Percentiles rank a stretch among this genome's conserved stretches.
These are phyloP conservation scores for Trichoderma lentiforme DNA, from an alignment of 2,329 filamentous ascomycete genomes.

Conservation along the genomic window DNA sequence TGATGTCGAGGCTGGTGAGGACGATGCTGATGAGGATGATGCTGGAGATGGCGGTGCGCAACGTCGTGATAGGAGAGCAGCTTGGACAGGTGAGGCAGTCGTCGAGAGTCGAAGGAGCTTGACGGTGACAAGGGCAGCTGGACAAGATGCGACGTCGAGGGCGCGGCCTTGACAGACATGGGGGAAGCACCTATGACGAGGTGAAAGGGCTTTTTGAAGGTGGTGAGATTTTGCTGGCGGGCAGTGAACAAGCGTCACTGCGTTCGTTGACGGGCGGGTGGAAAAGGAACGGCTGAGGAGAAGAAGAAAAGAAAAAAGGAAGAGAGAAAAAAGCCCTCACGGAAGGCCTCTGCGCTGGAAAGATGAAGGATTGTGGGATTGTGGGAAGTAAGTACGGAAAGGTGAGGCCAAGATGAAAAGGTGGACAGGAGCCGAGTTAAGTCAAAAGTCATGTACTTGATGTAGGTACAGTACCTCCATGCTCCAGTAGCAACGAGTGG, in stretches of 20 bases:
- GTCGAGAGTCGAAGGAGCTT: slow-evolving; percentile 22
- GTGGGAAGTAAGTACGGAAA: background rate
- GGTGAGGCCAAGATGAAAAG: slow-evolving; percentile 12
- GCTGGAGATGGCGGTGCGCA: background rate
- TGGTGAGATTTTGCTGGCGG: background rate
- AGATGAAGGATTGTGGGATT: background rate
- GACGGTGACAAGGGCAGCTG: slow-evolving; percentile 24
- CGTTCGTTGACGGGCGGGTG: background rate
- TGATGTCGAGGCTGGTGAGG: background rate
- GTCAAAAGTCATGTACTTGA: background rate
- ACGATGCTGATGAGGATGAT: background rate
- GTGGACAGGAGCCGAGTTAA: background rate
- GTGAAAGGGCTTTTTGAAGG: background rate
- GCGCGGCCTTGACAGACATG: slow-evolving; percentile 31
- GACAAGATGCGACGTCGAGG: slow-evolving; percentile 23
- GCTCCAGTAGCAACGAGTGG: background rate
- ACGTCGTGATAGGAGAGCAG: slow-evolving; percentile 23
- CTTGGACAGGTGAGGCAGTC: slow-evolving; percentile 26
- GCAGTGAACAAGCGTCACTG: slow-evolving; percentile 19
- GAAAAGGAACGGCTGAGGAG: background rate
- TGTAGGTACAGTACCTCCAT: background rate
- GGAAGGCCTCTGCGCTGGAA: background rate
- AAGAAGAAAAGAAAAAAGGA: background rate
- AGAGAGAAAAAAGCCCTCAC: background rate
- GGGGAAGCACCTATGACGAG: slow-evolving; percentile 15